Base-by-base conservation (phyloP, 805 yeast genomes). In the Priceomyces melissophilus region DNA sequence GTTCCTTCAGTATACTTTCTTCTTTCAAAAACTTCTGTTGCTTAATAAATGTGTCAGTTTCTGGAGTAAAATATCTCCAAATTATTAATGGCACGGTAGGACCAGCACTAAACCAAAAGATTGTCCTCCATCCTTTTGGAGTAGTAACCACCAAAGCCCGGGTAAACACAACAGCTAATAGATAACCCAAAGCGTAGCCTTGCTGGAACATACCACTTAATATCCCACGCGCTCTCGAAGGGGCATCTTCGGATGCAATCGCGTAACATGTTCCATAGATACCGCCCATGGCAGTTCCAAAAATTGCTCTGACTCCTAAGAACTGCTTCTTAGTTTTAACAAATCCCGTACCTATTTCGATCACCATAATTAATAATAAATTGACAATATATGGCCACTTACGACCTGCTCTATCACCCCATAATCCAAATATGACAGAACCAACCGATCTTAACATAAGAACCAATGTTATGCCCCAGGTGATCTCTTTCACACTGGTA, bases 111-210 rank as follows among this genome's bases (percentile, higher is more conserved):
- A 82, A 81, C 82, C 85, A 81, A 58, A 79, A 81, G 42, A 82
- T 57, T 2, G 83, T 71, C 61, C 85, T 75, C 88, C 88, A 82
- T 0, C 69, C 65, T 42, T 77, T 69, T 1, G 64, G 50, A 3
- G 81, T 65, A 29, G 54, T 54, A 53, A 73, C 76, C 7, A 75
- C 78, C 45, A 82, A 75, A 27, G 83, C 84, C 57, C 87, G 69
- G 45, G 76, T 76, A 64, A 81, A 82, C 16, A 81, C 67, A 37
- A 81, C 85, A 4, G 81, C 87, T 44, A 82, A 55, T 17, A 82
- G 61, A 50, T 81, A 82, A 16, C 89, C 89, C 36, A 82, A 72
- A 1, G 85, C 82, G 50, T 82, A 87, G 45, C 95, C 95, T 58
- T 86, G 84, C 61, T 87, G 95, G 56, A 87, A 77, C 32, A 85